Evolutionary conservation across 257 asterid genomes (phyloP).

Genomic region (Solanum stenotomum): DNA sequence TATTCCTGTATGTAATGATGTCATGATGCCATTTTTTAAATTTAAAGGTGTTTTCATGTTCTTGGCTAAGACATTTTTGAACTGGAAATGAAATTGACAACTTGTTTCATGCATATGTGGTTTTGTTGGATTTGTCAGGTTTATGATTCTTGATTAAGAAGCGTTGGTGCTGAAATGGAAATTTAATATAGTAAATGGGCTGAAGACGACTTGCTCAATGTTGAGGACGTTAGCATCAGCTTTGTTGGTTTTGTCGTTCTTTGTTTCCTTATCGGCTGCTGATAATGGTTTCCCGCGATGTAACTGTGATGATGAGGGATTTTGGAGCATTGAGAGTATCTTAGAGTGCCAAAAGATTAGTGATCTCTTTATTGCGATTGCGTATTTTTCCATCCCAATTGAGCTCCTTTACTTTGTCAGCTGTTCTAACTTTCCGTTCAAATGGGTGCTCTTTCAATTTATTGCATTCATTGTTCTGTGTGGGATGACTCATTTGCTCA

Average conservation of each 20-base stretch:
- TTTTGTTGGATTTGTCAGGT: neutral
- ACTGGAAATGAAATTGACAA: neutral
- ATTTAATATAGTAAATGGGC: neutral
- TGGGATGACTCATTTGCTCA: constrained; percentile 95
- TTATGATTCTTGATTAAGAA: neutral
- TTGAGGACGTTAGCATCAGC: constrained; percentile 34
- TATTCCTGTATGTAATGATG: neutral
- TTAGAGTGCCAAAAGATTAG: constrained; percentile 75
- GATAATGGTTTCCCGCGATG: constrained; percentile 48
- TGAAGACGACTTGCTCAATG: constrained; percentile 23
- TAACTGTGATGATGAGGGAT: constrained; percentile 77
- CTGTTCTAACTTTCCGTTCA: constrained; percentile 76
- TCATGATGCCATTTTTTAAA: neutral
- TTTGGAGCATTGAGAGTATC: constrained; percentile 67
- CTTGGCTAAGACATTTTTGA: neutral
- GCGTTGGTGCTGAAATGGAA: neutral
- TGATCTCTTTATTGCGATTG: constrained; percentile 89
- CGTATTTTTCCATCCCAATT: constrained; percentile 89
- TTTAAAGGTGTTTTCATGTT: neutral
- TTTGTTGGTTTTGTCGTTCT: constrained; percentile 29
- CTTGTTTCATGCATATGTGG: neutral
- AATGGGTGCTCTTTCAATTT: constrained; percentile 89
- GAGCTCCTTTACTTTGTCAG: constrained; percentile 91
- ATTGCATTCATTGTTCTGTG: constrained; percentile 84
- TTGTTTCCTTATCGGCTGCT: constrained; percentile 34